phyloP scores from a whole-genome alignment of 768 basidiomycete species.

The Suillus tomentosus region DNA sequence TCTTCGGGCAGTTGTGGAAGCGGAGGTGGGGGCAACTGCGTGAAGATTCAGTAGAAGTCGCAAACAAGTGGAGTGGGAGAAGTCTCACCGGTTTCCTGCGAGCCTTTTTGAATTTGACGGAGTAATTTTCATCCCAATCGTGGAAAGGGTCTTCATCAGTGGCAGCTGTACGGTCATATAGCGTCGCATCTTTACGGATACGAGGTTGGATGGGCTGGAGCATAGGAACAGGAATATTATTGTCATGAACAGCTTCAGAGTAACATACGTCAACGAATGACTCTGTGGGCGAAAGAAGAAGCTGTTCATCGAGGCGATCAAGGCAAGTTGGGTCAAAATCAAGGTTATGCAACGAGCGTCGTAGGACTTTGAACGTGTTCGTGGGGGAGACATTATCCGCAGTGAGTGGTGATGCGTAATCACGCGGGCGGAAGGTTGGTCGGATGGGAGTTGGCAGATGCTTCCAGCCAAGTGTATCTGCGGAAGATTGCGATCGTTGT shows the following conservation, averaged over 20 bases:
- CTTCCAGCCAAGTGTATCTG: constrained; percentile 37
- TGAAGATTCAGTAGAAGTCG: constrained; percentile 10
- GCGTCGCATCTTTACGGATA: constrained; percentile 30
- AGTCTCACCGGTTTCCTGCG: constrained; percentile 26
- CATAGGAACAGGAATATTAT: constrained; percentile 24
- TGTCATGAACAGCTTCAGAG: constrained; percentile 40
- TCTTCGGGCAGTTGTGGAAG: constrained; percentile 25
- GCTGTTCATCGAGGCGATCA: constrained; percentile 43
- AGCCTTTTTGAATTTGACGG: constrained; percentile 21
- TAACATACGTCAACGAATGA: constrained; percentile 48
- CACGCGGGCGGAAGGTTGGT: constrained; percentile 37
- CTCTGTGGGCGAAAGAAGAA: constrained; percentile 41
- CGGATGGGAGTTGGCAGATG: constrained; percentile 35
- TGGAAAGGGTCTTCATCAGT: constrained; percentile 38
- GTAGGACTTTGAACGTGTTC: constrained; percentile 33
- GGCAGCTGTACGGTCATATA: constrained; percentile 36
- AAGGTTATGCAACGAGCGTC: constrained; percentile 37
- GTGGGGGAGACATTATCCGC: constrained; percentile 34
- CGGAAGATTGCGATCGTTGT: constrained; percentile 35
- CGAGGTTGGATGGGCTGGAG: constrained; percentile 35
- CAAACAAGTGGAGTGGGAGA: neutral
- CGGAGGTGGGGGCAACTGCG: constrained; percentile 29
- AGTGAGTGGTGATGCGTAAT: constrained; percentile 30
- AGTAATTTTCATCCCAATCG: constrained; percentile 38
- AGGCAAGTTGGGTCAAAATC: constrained; percentile 44